A percentile compares a stretch with the other conserved stretches of the same genome.
Conservation (phyloP, 148 eudicot species). For the Camellia granthamiana region DNA sequence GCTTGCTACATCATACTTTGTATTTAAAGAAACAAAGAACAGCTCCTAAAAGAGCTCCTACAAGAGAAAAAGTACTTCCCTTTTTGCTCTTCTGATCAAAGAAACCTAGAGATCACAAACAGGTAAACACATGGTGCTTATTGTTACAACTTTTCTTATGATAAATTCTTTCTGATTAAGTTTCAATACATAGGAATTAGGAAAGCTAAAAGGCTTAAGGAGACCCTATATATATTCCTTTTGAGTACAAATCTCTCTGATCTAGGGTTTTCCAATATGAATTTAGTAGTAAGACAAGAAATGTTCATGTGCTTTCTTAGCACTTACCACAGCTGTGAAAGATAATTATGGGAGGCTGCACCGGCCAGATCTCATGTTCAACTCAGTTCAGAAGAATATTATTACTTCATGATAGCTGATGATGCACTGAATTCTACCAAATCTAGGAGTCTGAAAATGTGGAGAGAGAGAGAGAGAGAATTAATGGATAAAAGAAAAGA, state of each 20-base stretch:
- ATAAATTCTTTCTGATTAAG: not conserved
- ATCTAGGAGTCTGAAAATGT: slow-evolving; percentile 11
- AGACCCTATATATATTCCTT: not conserved
- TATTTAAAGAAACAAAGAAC: not conserved
- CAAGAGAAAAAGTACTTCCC: slow-evolving; percentile 13
- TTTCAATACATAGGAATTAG: not conserved
- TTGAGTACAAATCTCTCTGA: not conserved
- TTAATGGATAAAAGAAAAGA: not conserved
- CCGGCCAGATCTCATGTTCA: slow-evolving; percentile 12
- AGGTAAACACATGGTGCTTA: not conserved
- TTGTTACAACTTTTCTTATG: not conserved
- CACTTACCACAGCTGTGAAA: not conserved
- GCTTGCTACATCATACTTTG: not conserved
- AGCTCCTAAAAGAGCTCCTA: slow-evolving; percentile 3
- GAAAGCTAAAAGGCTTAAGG: not conserved
- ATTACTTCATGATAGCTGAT: not conserved
- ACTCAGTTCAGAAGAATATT: slow-evolving; percentile 10
- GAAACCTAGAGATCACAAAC: slow-evolving; percentile 12
- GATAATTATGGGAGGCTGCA: not conserved
- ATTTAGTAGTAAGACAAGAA: not conserved
- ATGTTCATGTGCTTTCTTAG: not conserved
- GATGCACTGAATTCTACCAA: slow-evolving; percentile 8
- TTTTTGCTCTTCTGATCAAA: slow-evolving; percentile 17
- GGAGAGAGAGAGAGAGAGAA: slow-evolving; percentile 11
- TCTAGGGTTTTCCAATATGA: slow-evolving; percentile 15